phyloP scores from a whole-genome alignment of 2,329 filamentous ascomycete species.

The Blastomyces percursus region DNA sequence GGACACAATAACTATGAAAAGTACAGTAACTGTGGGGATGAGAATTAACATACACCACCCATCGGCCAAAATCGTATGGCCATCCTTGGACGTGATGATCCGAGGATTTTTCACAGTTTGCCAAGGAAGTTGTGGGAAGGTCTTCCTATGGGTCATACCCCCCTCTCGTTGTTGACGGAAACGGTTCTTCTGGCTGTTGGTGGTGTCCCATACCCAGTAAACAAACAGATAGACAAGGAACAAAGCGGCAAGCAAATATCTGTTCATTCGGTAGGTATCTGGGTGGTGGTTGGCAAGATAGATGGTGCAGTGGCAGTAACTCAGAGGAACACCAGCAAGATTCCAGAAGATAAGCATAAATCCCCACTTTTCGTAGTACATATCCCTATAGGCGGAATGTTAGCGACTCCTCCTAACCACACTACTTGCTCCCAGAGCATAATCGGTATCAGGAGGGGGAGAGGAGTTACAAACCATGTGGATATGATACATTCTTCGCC shows the following conservation, averaged over 20 bases:
- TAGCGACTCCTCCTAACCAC: background rate
- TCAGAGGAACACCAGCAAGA: conserved; percentile 77
- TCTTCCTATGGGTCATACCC: conserved; percentile 51
- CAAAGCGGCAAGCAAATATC: conserved; percentile 52
- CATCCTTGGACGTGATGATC: conserved; percentile 60
- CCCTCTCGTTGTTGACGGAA: conserved; percentile 71
- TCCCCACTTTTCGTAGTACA: conserved; percentile 95
- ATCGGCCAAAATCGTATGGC: conserved; percentile 67
- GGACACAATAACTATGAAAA: background rate
- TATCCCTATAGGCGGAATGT: conserved; percentile 48
- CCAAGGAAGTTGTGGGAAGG: conserved; percentile 88
- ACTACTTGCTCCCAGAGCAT: background rate
- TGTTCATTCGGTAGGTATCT: conserved; percentile 65
- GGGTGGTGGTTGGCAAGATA: conserved; percentile 79
- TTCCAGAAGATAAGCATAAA: conserved; percentile 99
- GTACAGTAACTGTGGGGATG: background rate
- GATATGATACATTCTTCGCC: conserved; percentile 83
- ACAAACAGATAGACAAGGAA: conserved; percentile 65
- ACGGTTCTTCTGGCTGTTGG: conserved; percentile 87
- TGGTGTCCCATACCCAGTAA: conserved; percentile 88
- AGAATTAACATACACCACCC: conserved; percentile 58
- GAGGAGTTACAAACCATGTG: conserved; percentile 51
- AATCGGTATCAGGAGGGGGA: conserved; percentile 6
- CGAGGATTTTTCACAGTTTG: conserved; percentile 70
- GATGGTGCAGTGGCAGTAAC: conserved; percentile 87